Conservation (phyloP, 768 basidiomycete genomes). For the Pisolithus albus region DNA sequence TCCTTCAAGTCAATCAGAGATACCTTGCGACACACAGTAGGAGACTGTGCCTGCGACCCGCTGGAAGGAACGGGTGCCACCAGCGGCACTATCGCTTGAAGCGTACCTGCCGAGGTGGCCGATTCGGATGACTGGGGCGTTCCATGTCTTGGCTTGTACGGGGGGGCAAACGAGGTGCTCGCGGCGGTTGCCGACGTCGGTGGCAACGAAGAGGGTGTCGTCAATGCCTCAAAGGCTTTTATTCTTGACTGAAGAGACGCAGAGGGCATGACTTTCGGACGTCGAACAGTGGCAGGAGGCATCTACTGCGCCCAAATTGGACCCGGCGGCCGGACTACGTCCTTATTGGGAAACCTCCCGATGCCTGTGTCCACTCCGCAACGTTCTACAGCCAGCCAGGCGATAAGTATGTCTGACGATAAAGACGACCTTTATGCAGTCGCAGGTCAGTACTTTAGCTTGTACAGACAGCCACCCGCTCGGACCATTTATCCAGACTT, state of each 20-base stretch:
- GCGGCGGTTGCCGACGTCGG: constrained; percentile 8
- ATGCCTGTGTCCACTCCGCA: not conserved
- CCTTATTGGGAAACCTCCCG: not conserved
- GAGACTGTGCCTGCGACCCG: constrained; percentile 38
- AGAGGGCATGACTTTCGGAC: constrained; percentile 32
- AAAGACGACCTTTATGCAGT: constrained; percentile 61
- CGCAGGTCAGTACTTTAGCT: constrained; percentile 43
- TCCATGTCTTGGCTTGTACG: constrained; percentile 4
- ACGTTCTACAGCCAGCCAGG: not conserved
- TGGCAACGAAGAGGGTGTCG: constrained; percentile 21
- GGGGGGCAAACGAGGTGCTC: constrained; percentile 6
- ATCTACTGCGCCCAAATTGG: not conserved
- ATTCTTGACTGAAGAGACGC: constrained; percentile 52
- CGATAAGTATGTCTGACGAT: constrained; percentile 13
- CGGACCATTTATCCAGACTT: constrained; percentile 49
- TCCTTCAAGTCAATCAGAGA: constrained; percentile 68
- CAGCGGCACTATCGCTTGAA: constrained; percentile 37
- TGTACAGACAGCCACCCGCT: not conserved
- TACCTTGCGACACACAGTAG: constrained; percentile 40
- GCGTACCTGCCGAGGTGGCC: constrained; percentile 38
- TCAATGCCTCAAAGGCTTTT: constrained; percentile 55
- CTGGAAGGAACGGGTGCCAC: constrained; percentile 20
- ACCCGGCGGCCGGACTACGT: not conserved
- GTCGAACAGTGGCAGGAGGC: not conserved
- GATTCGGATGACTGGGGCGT: constrained; percentile 37